Percentiles rank a stretch among this genome's conserved stretches.
Evolutionary conservation across 345 rosid species (phyloP).

Genomic region (Heritiera littoralis): DNA sequence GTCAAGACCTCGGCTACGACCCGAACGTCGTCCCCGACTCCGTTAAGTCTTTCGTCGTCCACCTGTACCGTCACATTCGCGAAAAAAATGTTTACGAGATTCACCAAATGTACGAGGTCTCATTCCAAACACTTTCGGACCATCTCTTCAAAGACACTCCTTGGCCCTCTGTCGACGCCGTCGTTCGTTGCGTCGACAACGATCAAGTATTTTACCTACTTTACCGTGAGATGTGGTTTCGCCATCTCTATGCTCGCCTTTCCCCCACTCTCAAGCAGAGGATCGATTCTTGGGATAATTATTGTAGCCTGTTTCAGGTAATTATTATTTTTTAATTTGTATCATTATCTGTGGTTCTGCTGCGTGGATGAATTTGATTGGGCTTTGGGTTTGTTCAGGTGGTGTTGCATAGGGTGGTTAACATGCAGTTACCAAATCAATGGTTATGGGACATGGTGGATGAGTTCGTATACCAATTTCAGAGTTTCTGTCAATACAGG

Average conservation of each 20-base stretch:
- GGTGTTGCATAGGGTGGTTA: slow-evolving; percentile 91
- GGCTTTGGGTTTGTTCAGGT: slow-evolving; percentile 45
- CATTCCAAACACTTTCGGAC: slow-evolving; percentile 88
- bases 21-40: slow-evolving; percentile 94
- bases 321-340: neutral
- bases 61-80: slow-evolving; percentile 91
- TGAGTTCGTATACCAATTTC: slow-evolving; percentile 98
- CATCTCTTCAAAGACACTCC: slow-evolving; percentile 91
- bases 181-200: slow-evolving; percentile 78
- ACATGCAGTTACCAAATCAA: slow-evolving; percentile 96
- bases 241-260: slow-evolving; percentile 89
- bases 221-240: slow-evolving; percentile 99
- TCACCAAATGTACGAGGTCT: slow-evolving; percentile 98
- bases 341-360: neutral
- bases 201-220: slow-evolving; percentile 94
- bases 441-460: slow-evolving; percentile 99
- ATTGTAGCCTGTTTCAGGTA: slow-evolving; percentile 85
- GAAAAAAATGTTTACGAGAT: slow-evolving; percentile 99
- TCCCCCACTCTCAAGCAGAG: slow-evolving; percentile 90
- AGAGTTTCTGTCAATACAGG: slow-evolving; percentile 92
- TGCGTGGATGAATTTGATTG: neutral
- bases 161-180: slow-evolving; percentile 95
- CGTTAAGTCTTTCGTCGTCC: slow-evolving; percentile 86
- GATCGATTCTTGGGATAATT: slow-evolving; percentile 96
- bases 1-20: slow-evolving; percentile 62